A percentile compares a stretch with the other conserved stretches of the same genome.
phyloP scores from a whole-genome alignment of 352 stramenopile species.

The Pythium phragmitis region DNA sequence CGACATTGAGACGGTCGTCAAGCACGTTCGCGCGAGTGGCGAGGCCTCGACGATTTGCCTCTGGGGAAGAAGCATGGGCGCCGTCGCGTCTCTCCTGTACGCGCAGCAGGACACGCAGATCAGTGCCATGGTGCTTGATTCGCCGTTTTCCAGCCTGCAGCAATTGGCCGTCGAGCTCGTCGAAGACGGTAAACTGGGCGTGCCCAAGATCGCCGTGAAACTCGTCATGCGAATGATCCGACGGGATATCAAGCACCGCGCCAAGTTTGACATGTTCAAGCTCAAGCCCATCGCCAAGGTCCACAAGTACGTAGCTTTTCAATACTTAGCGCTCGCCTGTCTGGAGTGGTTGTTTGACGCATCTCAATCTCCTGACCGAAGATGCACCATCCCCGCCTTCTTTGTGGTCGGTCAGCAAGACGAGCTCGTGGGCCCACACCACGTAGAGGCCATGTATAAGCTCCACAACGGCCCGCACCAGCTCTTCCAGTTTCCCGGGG shows the following conservation, averaged over 20 bases:
- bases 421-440: conserved; percentile 75
- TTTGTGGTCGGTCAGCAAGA: conserved; percentile 78
- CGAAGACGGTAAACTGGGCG: conserved; percentile 77
- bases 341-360: too few relatives aligned
- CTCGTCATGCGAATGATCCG: conserved; percentile 83
- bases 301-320: conserved; percentile 42
- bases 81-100: conserved; percentile 72
- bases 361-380: conserved; percentile 8
- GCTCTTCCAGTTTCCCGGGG: conserved; percentile 75
- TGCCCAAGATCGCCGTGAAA: conserved; percentile 79
- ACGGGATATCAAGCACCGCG: conserved; percentile 72
- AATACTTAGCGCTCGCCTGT: too few relatives aligned
- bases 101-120: conserved; percentile 52
- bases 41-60: conserved; percentile 66
- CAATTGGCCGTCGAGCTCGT: conserved; percentile 74
- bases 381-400: conserved; percentile 62
- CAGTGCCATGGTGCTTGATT: conserved; percentile 83
- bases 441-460: conserved; percentile 71
- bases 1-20: conserved; percentile 72
- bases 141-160: conserved; percentile 75
- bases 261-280: conserved; percentile 89
- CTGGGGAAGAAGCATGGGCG: conserved; percentile 81
- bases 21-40: conserved; percentile 53
- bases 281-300: conserved; percentile 77
- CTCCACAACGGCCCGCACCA: conserved; percentile 78